These are phyloP conservation scores for Verticillium klebahnii DNA, from an alignment of 2,329 filamentous ascomycete genomes.

Conservation along the genomic window DNA sequence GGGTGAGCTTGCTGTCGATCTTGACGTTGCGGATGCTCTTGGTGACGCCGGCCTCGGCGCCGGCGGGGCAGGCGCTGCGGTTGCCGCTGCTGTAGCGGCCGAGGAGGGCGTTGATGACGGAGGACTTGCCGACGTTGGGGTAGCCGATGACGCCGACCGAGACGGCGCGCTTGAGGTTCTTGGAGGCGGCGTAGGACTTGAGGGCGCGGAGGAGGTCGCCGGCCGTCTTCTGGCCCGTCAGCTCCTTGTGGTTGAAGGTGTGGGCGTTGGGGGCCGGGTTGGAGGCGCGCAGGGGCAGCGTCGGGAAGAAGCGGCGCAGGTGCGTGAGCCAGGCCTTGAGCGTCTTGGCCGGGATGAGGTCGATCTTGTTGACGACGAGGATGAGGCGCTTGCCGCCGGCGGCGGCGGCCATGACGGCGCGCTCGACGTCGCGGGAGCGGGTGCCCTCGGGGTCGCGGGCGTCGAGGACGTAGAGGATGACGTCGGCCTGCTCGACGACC, in stretches of 20 bases:
- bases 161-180: constrained; percentile 82
- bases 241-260: constrained; percentile 86
- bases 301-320: constrained; percentile 85
- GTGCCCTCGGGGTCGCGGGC: constrained; percentile 89
- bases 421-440: constrained; percentile 84
- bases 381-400: constrained; percentile 82
- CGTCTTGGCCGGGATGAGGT: constrained; percentile 76
- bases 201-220: constrained; percentile 81
- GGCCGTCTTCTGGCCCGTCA: constrained; percentile 83
- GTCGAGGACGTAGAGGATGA: constrained; percentile 89
- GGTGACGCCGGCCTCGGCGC: constrained; percentile 88
- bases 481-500: constrained; percentile 83
- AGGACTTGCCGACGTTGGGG: constrained; percentile 94
- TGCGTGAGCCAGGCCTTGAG: constrained; percentile 82
- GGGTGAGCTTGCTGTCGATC: constrained; percentile 88
- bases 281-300: constrained; percentile 81
- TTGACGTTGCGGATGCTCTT: constrained; percentile 86
- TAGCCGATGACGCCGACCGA: constrained; percentile 94
- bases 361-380: constrained; percentile 92
- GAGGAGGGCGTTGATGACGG: constrained; percentile 89
- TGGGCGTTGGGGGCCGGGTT: constrained; percentile 78
- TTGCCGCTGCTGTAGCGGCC: constrained; percentile 63
- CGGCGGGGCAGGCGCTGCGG: constrained; percentile 72
- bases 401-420: constrained; percentile 84
- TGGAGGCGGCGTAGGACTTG: constrained; percentile 79